Evolutionary conservation across 75 land plant species (phyloP), one percentile per base, ranked within the genome.

Genomic region (Cunninghamia lanceolata): DNA sequence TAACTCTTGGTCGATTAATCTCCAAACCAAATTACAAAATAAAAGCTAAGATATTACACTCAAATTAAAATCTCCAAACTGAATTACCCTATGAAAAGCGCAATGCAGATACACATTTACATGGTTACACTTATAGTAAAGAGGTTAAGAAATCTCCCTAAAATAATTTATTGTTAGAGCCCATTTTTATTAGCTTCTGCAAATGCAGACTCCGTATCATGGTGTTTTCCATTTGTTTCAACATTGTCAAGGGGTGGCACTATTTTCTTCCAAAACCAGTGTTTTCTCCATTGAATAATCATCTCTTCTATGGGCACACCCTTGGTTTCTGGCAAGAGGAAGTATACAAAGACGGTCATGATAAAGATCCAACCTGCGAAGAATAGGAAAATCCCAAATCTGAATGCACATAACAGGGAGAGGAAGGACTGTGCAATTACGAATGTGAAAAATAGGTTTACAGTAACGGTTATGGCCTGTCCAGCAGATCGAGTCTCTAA

Each of bases 291-390:
- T 76, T 92, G 83, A n/a, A 93, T 39, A 17, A 89, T 87, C 94
- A 96, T 96, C 86, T 96, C 94, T 82, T 96, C 98, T 81, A 96
- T 96, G 39, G 99, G 98, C 7, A 96, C 92, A 54, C 93, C 94
- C 82, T 95, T 94, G 38, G 99, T 96, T 88, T 96, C 98, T 30
- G 98, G 99, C 36, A 96, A 78, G 89, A 96, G 91, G 68, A 96
- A 34, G 86, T 84, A 89, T 10, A 93, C 94, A 53, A 94, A 96
- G 21, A 90, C 15, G 34, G 92, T 88, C 99, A 96, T 96, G 83
- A 96, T 68, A 30, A 88, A 85, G 56, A 95, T 94, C 96, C 98
- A 96, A 0, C 87, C 94, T 2, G 96, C 98, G 84, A 95, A 96
- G 90, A 96, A 95, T 50, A 96, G 91, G 94, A 96, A 96, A 59